Evolutionary conservation across 2,329 filamentous ascomycete species (phyloP), one percentile per base, ranked within the genome.

Genomic region (Aspergillus glaucus): DNA sequence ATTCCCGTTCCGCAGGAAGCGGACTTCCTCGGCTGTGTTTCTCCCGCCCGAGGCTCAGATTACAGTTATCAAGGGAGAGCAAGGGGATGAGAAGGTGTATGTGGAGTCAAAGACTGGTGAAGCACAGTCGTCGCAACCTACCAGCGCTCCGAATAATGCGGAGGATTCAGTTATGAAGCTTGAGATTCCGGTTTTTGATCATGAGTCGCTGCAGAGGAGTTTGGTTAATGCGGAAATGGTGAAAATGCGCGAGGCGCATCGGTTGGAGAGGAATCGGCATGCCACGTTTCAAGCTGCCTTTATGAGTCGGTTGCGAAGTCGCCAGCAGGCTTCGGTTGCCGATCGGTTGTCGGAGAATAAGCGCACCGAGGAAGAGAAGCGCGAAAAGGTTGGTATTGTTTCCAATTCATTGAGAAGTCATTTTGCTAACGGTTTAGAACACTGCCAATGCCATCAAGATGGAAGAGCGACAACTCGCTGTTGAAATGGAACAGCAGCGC

Each of bases 401-500:
- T 10, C 32, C 19, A 43, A 26, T 30, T 15, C 10, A 39, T 34
- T 50, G 44, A 45, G 17, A 15, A 4, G 8, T 15, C 10, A 2
- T 21, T 6, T 10, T 34, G 6, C 30, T 22, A 10, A 47, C 14
- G 2, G 8, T 36, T 32, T 50, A 75, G 71, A 73, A 72, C 45
- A 57, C 59, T 6, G 54, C 54, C 43, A 63, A 63, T 41, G 62
- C 66, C 24, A 50, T 59, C 43, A 62, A 64, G 8, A 62, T 74
- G 24, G 71, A 75, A 58, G 69, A 72, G 47, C 63, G 70, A 10
- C 72, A 75, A 47, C 62, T 75, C 0, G 63, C 68, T 3, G 62
- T 70, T 0, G 72, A 75, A 56, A 66, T 75, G 43, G 69, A 74
- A 37, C 67, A 74, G 48, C 61, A 67, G 32, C 67, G 70, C 19